A percentile compares a stretch with the other conserved stretches of the same genome.
These are phyloP conservation scores for Colletotrichum gigasporum DNA, from an alignment of 2,329 filamentous ascomycete species.

Conservation along the genomic window DNA sequence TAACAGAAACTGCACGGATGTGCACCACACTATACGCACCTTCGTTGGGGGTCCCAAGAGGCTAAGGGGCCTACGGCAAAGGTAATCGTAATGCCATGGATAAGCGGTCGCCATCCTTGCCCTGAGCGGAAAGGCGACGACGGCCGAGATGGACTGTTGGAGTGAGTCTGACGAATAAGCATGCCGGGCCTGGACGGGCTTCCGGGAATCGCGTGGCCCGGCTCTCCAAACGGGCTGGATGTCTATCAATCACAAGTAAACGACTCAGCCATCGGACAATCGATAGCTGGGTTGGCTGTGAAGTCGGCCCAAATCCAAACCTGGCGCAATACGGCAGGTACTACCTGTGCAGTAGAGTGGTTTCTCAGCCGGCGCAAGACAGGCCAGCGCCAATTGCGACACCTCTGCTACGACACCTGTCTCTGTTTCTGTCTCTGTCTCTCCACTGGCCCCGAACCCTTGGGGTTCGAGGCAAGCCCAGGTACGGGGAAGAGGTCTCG, in stretches of 20 bases:
- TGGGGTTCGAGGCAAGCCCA: constrained; percentile 16
- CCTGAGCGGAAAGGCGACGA: constrained; percentile 2
- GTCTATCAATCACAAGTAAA: constrained; percentile 32
- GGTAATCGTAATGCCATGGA: constrained; percentile 6
- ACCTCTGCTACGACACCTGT: constrained; percentile 21
- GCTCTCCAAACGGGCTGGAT: constrained; percentile 1
- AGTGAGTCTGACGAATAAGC: constrained; percentile 24
- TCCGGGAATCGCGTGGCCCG: neutral
- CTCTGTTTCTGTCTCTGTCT: constrained; percentile 28
- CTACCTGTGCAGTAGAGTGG: too few relatives aligned
- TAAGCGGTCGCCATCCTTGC: constrained; percentile 8
- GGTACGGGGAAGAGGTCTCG: constrained; percentile 28
- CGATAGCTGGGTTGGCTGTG: too few relatives aligned
- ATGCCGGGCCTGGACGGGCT: constrained; percentile 10
- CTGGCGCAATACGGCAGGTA: too few relatives aligned
- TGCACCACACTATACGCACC: too few relatives aligned
- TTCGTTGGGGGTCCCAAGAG: constrained; percentile 5
- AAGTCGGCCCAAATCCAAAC: too few relatives aligned
- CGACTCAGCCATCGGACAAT: neutral
- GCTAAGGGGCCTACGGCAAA: neutral
- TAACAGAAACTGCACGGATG: constrained; percentile 27
- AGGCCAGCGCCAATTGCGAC: constrained; percentile 6
- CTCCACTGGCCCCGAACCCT: constrained; percentile 22
- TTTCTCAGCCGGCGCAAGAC: neutral
- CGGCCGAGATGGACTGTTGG: neutral